Evolutionary conservation across 768 basidiomycete species (phyloP).

Genomic region (Boletus pseudo-olivaceus): DNA sequence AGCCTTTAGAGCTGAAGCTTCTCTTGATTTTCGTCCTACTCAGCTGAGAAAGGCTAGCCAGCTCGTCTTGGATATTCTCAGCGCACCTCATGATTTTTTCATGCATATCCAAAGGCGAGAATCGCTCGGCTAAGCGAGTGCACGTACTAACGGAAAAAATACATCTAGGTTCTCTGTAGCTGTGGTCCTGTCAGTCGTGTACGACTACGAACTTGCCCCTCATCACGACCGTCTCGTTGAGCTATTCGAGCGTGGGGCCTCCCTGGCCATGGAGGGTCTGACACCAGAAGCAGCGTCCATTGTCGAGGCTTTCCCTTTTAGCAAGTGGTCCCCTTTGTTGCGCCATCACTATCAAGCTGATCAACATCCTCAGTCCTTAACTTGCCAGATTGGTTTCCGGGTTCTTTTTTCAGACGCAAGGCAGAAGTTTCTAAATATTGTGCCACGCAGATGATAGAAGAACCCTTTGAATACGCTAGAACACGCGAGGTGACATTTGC

Average conservation of each 20-base stretch:
- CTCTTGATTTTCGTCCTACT: conserved; percentile 7
- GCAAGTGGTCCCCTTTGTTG: not conserved
- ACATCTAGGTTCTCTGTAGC: conserved; percentile 31
- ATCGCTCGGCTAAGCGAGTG: not conserved
- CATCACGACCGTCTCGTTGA: conserved; percentile 37
- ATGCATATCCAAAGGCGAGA: conserved; percentile 10
- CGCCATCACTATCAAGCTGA: not conserved
- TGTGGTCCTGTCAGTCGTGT: conserved; percentile 39
- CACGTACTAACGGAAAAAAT: not conserved
- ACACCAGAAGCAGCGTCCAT: conserved; percentile 16
- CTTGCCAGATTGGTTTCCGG: conserved; percentile 25
- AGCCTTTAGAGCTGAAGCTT: conserved; percentile 18
- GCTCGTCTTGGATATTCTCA: conserved; percentile 16
- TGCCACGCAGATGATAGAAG: conserved; percentile 11
- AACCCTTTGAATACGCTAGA: conserved; percentile 13
- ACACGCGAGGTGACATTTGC: conserved; percentile 8
- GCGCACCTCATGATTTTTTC: not conserved
- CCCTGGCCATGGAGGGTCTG: conserved; percentile 9
- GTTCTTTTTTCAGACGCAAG: conserved; percentile 25
- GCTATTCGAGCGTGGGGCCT: conserved; percentile 34
- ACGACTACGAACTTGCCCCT: conserved; percentile 37
- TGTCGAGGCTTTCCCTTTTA: conserved; percentile 22
- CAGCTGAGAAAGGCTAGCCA: conserved; percentile 20
- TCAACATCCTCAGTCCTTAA: conserved; percentile 13
- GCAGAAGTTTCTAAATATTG: conserved; percentile 7